Base-by-base conservation (phyloP, 176 grass and related monocot species). In the Eremochloa ophiuroides region DNA sequence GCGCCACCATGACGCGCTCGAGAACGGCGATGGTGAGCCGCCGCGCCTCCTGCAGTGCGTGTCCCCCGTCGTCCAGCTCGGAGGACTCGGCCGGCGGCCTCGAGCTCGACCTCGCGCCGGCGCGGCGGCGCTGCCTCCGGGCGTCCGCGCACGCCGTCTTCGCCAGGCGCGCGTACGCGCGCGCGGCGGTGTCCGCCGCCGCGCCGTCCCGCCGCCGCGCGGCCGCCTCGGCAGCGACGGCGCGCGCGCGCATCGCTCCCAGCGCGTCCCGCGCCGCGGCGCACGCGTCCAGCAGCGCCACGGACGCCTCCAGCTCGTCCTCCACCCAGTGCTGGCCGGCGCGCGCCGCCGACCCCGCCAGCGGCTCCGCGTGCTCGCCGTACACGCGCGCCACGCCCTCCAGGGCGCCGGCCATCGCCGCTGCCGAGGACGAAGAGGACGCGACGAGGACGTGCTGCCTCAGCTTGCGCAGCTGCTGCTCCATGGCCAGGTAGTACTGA, bases 241-340 rank as follows among this genome's bases (percentile, higher is more conserved):
- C 87, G 51, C 70, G 42, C 6, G 53, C 71, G 20, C 87, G 87
- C 87, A 89, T 85, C 18, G 51, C 41, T 25, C 40, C 39, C 48
- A 88, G 31, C 39, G 48, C 76, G 48, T 88, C 81, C 76, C 81
- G 53, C 42, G 63, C 82, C 6, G 87, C 82, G 42, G 82, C 77
- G 53, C 82, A 89, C 33, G 82, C 53, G 82, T 89, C 87, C 14
- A 89, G 71, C 33, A 89, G 71, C 63, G 33, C 62, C 62, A 81
- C 77, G 15, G 87, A 89, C 50, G 53, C 77, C 63, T 81, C 82
- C 7, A 85, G 76, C 87, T 89, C 87, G 64, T 69, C 71, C 29
- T 89, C 87, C 63, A 89, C 63, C 43, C n/a, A n/a, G n/a, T n/a
- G n/a, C n/a, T 70, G 41, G 10, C 53, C 63, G 10, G 71, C 64